These are phyloP conservation scores for Neofusicoccum cordaticola DNA, from an alignment of 2,329 filamentous ascomycete genomes.

Conservation along the genomic window DNA sequence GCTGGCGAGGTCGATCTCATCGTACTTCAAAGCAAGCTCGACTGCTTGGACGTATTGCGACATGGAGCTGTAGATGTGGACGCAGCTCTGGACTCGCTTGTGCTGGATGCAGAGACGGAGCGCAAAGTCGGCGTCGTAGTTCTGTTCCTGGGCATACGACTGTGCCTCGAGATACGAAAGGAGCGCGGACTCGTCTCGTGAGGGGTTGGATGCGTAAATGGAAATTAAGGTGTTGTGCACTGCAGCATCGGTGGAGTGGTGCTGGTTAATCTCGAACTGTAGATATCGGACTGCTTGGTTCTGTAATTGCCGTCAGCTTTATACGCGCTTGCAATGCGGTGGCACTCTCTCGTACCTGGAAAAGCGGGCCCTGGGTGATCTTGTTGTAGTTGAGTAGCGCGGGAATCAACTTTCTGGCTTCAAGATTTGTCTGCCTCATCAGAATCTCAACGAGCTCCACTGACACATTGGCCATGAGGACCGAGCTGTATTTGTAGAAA, in stretches of 20 bases:
- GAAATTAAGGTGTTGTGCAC: slow-evolving; percentile 97
- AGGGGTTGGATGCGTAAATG: slow-evolving; percentile 85
- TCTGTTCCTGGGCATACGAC: slow-evolving; percentile 67
- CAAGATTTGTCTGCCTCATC: slow-evolving; percentile 83
- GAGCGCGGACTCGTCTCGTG: slow-evolving; percentile 78
- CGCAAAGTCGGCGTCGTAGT: slow-evolving; percentile 94
- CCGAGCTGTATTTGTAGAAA: slow-evolving; percentile 94
- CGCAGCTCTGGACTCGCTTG: slow-evolving; percentile 86
- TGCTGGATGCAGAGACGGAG: slow-evolving; percentile 93
- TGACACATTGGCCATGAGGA: slow-evolving; percentile 88
- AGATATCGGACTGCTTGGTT: slow-evolving; percentile 95
- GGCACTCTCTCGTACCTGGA: slow-evolving; percentile 42
- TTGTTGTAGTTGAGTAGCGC: slow-evolving; percentile 93
- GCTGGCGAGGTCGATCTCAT: slow-evolving; percentile 84
- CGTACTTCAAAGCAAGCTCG: slow-evolving; percentile 83
- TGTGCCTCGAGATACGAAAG: slow-evolving; percentile 89
- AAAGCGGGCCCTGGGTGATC: slow-evolving; percentile 64
- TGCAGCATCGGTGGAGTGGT: slow-evolving; percentile 75
- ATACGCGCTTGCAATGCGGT: neutral
- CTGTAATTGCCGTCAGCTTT: slow-evolving; percentile 23
- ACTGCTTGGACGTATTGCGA: slow-evolving; percentile 91
- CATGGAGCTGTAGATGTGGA: slow-evolving; percentile 97
- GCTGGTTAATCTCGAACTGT: slow-evolving; percentile 85
- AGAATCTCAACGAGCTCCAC: slow-evolving; percentile 89
- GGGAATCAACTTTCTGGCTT: slow-evolving; percentile 85